Evolutionary conservation across 192 early-diverging fungal species (phyloP).

Genomic region (Coemansia sp.): DNA sequence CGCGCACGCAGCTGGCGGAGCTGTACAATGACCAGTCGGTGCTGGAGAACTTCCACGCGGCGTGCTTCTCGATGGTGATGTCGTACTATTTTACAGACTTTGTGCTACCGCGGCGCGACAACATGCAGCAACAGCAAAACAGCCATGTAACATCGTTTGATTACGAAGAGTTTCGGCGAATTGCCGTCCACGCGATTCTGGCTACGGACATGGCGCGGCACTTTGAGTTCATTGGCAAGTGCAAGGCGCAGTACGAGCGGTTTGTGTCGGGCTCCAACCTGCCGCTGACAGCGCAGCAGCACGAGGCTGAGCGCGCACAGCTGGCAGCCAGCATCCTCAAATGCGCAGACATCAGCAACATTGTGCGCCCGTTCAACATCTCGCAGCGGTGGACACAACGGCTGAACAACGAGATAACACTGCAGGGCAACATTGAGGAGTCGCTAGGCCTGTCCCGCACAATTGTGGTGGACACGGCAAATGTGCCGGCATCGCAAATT

Average conservation of each 20-base stretch:
- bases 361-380: slow-evolving; percentile 69
- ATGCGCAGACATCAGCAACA: slow-evolving; percentile 81
- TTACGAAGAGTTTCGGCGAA: slow-evolving; percentile 69
- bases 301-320: slow-evolving; percentile 60
- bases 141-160: slow-evolving; percentile 27
- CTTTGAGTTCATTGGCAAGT: slow-evolving; percentile 73
- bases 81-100: slow-evolving; percentile 53
- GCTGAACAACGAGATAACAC: slow-evolving; percentile 67
- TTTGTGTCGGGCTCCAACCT: slow-evolving; percentile 51
- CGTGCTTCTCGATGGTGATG: slow-evolving; percentile 66
- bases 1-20: slow-evolving; percentile 77
- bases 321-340: slow-evolving; percentile 74
- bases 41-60: slow-evolving; percentile 90
- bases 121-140: slow-evolving; percentile 7
- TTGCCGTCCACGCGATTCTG: slow-evolving; percentile 69
- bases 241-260: slow-evolving; percentile 62
- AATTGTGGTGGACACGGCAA: slow-evolving; percentile 37
- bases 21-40: slow-evolving; percentile 93
- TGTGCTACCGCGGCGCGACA: slow-evolving; percentile 20
- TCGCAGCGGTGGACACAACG: slow-evolving; percentile 69
- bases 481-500: slow-evolving; percentile 49
- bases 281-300: slow-evolving; percentile 52
- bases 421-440: slow-evolving; percentile 73
- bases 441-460: slow-evolving; percentile 62
- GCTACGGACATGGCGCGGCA: slow-evolving; percentile 84